These are phyloP conservation scores for Sporothrix protearum DNA, from an alignment of 2,329 filamentous ascomycete genomes.

Conservation along the genomic window DNA sequence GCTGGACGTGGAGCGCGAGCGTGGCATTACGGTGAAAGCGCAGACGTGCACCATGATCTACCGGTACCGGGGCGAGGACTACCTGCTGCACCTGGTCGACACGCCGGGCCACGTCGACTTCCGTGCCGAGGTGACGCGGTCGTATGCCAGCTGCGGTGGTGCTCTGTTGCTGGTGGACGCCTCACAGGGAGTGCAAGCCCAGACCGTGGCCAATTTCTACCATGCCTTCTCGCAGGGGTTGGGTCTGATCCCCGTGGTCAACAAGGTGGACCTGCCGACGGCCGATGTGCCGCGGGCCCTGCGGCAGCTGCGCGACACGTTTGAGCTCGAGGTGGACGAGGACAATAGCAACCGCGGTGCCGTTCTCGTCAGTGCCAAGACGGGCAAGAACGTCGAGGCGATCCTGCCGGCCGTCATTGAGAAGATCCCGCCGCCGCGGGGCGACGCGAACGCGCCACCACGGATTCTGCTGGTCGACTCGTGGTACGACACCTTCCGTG, in stretches of 20 bases:
- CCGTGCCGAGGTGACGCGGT: constrained; percentile 89
- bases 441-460: constrained; percentile 65
- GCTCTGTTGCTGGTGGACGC: constrained; percentile 91
- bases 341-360: constrained; percentile 46
- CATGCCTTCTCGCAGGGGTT: constrained; percentile 91
- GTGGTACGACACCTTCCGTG: constrained; percentile 96
- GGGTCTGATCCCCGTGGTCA: constrained; percentile 83
- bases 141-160: constrained; percentile 93
- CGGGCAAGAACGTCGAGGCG: constrained; percentile 79
- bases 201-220: constrained; percentile 98
- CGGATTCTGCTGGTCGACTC: constrained; percentile 90
- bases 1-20: constrained; percentile 90
- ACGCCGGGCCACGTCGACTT: constrained; percentile 98
- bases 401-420: constrained; percentile 83
- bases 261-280: constrained; percentile 91
- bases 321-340: constrained; percentile 77
- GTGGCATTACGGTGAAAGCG: constrained; percentile 97
- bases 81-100: constrained; percentile 91
- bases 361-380: constrained; percentile 82
- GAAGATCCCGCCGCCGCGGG: constrained; percentile 73
- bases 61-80: constrained; percentile 78
- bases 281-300: constrained; percentile 84
- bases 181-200: constrained; percentile 92
- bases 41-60: constrained; percentile 99
- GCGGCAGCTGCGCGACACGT: constrained; percentile 78